These are phyloP conservation scores for Nitzschia sp. DNA, from an alignment of 108 stramenopile species.

Conservation along the genomic window DNA sequence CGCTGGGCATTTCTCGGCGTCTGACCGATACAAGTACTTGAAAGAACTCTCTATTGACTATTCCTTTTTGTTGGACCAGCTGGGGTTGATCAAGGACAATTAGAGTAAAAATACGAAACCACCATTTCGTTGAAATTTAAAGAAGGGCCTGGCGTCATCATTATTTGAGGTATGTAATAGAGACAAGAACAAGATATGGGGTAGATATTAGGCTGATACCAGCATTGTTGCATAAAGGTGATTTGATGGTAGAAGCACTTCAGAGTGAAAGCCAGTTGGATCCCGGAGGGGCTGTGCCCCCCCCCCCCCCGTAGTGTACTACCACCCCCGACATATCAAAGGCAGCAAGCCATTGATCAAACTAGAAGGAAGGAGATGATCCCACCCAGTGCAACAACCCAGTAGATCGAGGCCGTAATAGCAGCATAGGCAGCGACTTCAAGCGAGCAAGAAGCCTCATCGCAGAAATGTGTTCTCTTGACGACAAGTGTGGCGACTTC, in stretches of 20 bases:
- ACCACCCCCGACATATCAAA: too few relatives aligned
- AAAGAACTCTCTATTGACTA: conserved; percentile 88
- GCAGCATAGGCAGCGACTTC: background rate
- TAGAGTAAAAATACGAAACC: background rate
- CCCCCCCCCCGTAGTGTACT: too few relatives aligned
- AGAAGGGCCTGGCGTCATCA: too few relatives aligned
- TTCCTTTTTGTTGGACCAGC: conserved; percentile 84
- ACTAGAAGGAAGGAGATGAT: background rate
- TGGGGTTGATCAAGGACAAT: conserved; percentile 40
- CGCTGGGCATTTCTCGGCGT: conserved; percentile 92
- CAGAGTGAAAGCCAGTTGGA: too few relatives aligned
- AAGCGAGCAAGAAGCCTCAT: background rate
- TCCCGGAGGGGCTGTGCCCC: too few relatives aligned
- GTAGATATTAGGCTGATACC: too few relatives aligned
- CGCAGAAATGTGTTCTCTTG: background rate
- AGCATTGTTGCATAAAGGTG: too few relatives aligned
- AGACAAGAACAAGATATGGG: too few relatives aligned
- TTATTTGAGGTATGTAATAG: too few relatives aligned
- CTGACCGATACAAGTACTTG: conserved; percentile 93
- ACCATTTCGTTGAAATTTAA: background rate
- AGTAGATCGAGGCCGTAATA: background rate
- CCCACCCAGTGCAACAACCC: background rate
- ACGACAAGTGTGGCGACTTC: background rate
- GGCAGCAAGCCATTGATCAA: too few relatives aligned
- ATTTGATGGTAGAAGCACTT: too few relatives aligned